Base-by-base conservation (phyloP, 2,329 filamentous ascomycete species). In the Paecilomyces niveus region DNA sequence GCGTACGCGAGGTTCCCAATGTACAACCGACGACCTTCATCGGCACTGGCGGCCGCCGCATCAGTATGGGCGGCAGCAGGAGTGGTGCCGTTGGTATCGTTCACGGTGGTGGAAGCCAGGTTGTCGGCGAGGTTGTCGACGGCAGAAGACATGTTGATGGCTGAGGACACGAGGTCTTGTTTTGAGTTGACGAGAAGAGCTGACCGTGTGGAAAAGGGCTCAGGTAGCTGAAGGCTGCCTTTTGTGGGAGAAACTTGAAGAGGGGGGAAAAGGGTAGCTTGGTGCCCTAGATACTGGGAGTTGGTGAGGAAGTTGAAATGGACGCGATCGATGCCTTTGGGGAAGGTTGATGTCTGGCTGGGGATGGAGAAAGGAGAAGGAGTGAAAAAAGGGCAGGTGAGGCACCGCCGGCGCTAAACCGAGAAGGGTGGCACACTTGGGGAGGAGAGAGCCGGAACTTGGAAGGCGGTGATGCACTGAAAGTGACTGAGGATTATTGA, bases 1-100 rank as follows among this genome's bases (percentile, higher is more conserved):
- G 93, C 92, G 80, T 99, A 99, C 74, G 94, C 94, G 87, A 99
- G 90, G 85, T 99, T 99, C 85, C 94, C 94, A 84, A 99, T 97
- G 84, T 99, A 99, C 74, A 99, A 89, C 83, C 94, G 91, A 84
- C 94, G 91, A 79, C 94, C 93, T 85, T 99, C 94, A 80, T 93
- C 92, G 79, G 94, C 94, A 83, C 92, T 96, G 81, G 92, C 91
- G 78, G 94, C 88, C 75, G 94, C 92, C 78, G 92, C 92, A 79
- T 96, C 92, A 76, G 90, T 89, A 80, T 89, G 85, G 72, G 88
- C 83, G 79, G 89, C 84, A 74, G 86, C 85, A 66, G 87, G 85
- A 72, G 81, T 75, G 68, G 81, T 82, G 74, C 79, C 81, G 68
- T 73, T 73, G 66, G 78, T 68, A 74, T 87, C 82, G 74, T 81